A percentile compares a stretch with the other conserved stretches of the same genome.
Evolutionary conservation across 441 rosid species (phyloP).

Genomic region (Viola pubescens): DNA sequence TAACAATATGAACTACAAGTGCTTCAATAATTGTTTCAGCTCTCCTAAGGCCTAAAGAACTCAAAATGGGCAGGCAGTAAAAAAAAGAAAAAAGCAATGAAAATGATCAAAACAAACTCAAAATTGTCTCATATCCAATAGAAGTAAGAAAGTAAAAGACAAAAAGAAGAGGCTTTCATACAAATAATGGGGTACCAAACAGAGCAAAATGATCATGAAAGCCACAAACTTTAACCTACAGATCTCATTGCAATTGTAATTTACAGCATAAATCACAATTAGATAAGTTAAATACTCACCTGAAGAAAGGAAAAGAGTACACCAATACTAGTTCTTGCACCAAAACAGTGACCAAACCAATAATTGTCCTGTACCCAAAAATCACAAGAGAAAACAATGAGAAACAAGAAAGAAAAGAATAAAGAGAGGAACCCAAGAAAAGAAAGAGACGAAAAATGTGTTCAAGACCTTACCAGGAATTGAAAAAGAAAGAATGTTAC

Average conservation of each 20-base stretch:
- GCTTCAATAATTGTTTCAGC: background rate
- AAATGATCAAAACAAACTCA: background rate
- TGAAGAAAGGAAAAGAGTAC: background rate
- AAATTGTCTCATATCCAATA: background rate
- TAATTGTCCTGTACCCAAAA: background rate
- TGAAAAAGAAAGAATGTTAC: constrained; percentile 5
- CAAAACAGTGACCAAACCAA: background rate
- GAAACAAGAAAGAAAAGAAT: background rate
- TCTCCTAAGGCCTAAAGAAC: background rate
- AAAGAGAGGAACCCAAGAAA: background rate
- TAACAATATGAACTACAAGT: background rate
- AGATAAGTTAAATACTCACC: background rate
- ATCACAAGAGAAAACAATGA: constrained; percentile 1
- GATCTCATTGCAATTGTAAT: background rate
- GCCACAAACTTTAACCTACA: background rate
- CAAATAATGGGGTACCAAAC: background rate
- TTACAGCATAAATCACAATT: background rate
- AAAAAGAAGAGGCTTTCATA: background rate
- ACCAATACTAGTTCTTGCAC: constrained; percentile 9
- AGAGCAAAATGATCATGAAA: background rate
- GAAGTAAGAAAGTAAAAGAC: background rate
- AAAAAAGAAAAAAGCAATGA: background rate
- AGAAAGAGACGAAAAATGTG: constrained; percentile 4
- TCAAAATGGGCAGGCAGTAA: background rate
- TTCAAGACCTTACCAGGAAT: constrained; percentile 10